Evolutionary conservation across 2,329 filamentous ascomycete species (phyloP), one percentile per base, ranked within the genome.

Genomic region (Ilyonectria sp.): DNA sequence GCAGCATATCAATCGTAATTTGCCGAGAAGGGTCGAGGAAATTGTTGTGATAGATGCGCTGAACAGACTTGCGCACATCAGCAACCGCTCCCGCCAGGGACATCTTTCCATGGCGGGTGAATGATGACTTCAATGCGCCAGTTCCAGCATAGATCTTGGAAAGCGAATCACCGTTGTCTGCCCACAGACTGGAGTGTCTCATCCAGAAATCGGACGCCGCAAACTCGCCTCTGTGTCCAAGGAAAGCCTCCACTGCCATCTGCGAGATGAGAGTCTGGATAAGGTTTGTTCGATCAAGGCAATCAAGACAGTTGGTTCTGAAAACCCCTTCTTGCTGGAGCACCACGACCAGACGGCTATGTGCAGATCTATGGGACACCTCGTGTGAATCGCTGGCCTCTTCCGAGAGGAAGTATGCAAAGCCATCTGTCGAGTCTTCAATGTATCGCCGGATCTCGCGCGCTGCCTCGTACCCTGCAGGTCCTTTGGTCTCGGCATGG

Each of bases 61-160:
- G 96, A 1, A 95, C 95, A 71, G 94, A 97, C 81, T 99, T 99
- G 61, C 95, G 90, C 50, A 94, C 93, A 82, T 99, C 96, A n/a
- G 96, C 95, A 73, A 99, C 89, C 11, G 95, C 94, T 31, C 96
- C 96, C 1, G 95, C 94, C 26, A 98, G 81, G 11, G 95, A 97
- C 94, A 97, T 98, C 81, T 98, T 98, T 37, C 96, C 96, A 76
- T 93, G 91, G 63, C 96, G 89, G 2, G 96, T 99, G 75, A 97
- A 98, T 0, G 95, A 98, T 2, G 94, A 95, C 80, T 98, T 99
- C 50, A 99, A 84, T 17, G 96, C 96, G 5, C 96, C 96, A 4
- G 96, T 99, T 26, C 96, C 96, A 9, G 96, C 96, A 78, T 99
- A 99, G 29, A 98, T 98, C 76, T 94, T 94, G 13, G 95, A 98